Evolutionary conservation across 1,139 yeast species (phyloP).

Genomic region (Lodderomyces orthopsilosis): DNA sequence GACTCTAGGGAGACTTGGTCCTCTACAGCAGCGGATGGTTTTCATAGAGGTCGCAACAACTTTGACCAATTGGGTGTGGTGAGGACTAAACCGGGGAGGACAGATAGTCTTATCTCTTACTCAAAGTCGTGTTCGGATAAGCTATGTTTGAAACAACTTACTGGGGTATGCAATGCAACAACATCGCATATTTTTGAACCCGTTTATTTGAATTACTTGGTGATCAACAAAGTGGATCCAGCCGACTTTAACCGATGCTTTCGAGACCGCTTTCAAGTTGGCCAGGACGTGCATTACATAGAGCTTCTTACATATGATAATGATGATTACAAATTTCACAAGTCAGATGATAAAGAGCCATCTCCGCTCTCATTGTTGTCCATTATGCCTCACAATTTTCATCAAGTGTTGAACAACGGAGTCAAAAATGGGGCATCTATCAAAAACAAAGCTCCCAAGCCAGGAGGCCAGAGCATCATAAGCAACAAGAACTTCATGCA

Average conservation of each 20-base stretch:
- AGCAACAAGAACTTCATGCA: conserved; percentile 30
- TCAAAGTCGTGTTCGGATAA: conserved; percentile 92
- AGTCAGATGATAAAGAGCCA: conserved; percentile 23
- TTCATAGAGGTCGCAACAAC: conserved; percentile 61
- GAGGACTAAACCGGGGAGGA: conserved; percentile 88
- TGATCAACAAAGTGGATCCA: conserved; percentile 34
- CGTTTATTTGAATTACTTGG: conserved; percentile 49
- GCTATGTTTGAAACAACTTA: conserved; percentile 58
- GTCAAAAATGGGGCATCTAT: conserved; percentile 50
- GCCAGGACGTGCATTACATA: conserved; percentile 16
- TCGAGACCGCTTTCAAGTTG: conserved; percentile 24
- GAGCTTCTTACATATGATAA: conserved; percentile 21
- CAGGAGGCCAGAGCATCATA: conserved; percentile 44
- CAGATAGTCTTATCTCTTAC: conserved; percentile 64
- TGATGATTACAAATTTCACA: conserved; percentile 28
- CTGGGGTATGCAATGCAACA: conserved; percentile 57
- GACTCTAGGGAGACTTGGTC: conserved; percentile 23
- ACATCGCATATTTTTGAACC: conserved; percentile 41
- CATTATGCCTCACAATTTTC: conserved; percentile 22
- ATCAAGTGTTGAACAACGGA: conserved; percentile 52
- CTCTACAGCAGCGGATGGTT: not conserved
- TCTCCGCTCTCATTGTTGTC: conserved; percentile 36
- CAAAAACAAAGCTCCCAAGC: conserved; percentile 43
- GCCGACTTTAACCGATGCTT: conserved; percentile 56
- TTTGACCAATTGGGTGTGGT: conserved; percentile 60